A percentile compares a stretch with the other conserved stretches of the same genome.
Evolutionary conservation across 345 rosid genomes (phyloP).

Genomic region (Litchi chinensis): DNA sequence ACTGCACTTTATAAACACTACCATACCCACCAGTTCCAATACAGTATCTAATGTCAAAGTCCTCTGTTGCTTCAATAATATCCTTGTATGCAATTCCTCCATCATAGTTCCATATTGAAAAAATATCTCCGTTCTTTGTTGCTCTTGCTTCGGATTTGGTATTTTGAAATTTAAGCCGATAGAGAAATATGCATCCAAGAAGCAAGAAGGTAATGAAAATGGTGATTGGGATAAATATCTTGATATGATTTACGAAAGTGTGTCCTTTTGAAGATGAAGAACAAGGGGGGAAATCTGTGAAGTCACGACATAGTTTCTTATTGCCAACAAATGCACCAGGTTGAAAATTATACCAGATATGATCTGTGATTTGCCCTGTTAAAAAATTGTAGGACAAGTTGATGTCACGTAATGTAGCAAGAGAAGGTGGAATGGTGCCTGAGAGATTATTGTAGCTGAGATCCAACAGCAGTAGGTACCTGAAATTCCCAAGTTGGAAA

Average conservation of each 20-base stretch:
- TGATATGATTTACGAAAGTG: not conserved
- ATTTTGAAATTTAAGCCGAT: not conserved
- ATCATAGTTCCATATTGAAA: conserved; percentile 18
- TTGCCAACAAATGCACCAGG: not conserved
- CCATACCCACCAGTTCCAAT: conserved; percentile 17
- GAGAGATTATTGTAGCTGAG: conserved; percentile 13
- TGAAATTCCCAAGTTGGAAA: not conserved
- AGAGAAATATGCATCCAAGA: not conserved
- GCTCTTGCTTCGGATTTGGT: not conserved
- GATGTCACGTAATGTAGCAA: not conserved
- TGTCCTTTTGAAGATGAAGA: not conserved
- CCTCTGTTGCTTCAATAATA: conserved; percentile 13
- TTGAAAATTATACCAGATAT: not conserved
- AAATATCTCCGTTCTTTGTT: conserved; percentile 16
- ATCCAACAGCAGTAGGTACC: not conserved
- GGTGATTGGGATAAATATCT: not conserved
- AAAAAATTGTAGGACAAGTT: conserved; percentile 1
- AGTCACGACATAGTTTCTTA: not conserved
- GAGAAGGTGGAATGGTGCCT: not conserved
- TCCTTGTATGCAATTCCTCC: conserved; percentile 14
- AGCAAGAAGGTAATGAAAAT: not conserved
- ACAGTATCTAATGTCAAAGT: conserved; percentile 15
- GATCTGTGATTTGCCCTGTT: not conserved
- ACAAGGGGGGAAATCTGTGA: conserved; percentile 4
- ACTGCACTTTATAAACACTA: conserved; percentile 13